Percentiles rank a stretch among this genome's conserved stretches.
These are phyloP conservation scores for Pyricularia pennisetigena DNA, from an alignment of 2,329 filamentous ascomycete genomes.

Conservation along the genomic window DNA sequence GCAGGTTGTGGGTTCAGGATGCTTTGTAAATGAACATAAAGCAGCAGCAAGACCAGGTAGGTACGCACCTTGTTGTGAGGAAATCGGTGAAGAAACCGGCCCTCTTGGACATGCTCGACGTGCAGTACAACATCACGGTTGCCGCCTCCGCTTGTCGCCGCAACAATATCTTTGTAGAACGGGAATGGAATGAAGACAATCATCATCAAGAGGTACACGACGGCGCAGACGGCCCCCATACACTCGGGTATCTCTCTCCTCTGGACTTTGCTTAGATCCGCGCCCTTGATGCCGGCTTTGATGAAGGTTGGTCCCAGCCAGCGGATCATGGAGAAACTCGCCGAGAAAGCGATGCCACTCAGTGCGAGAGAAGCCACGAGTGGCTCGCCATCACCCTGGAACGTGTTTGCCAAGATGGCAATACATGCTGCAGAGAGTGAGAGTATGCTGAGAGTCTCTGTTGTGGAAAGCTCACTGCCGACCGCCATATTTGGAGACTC, in stretches of 20 bases:
- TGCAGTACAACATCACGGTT: slow-evolving; percentile 80
- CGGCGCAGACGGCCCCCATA: slow-evolving; percentile 88
- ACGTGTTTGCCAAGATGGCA: slow-evolving; percentile 68
- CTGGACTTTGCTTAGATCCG: slow-evolving; percentile 66
- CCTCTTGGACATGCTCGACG: slow-evolving; percentile 64
- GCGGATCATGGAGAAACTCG: slow-evolving; percentile 76
- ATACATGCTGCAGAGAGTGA: slow-evolving; percentile 59
- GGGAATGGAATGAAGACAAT: slow-evolving; percentile 94
- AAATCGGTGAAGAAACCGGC: slow-evolving; percentile 81
- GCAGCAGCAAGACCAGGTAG: neutral
- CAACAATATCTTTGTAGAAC: slow-evolving; percentile 97
- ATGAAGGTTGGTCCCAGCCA: slow-evolving; percentile 92
- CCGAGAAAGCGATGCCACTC: slow-evolving; percentile 72
- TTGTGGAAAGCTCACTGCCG: slow-evolving; percentile 32
- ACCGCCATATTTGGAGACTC: neutral
- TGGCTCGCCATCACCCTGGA: slow-evolving; percentile 78
- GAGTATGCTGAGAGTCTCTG: slow-evolving; percentile 45
- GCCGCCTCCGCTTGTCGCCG: slow-evolving; percentile 85
- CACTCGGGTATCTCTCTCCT: slow-evolving; percentile 81
- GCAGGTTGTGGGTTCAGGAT: neutral
- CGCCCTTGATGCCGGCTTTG: slow-evolving; percentile 77
- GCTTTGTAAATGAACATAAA: too few relatives aligned
- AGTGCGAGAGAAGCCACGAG: slow-evolving; percentile 82
- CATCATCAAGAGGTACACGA: slow-evolving; percentile 81
- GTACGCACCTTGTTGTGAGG: slow-evolving; percentile 76